These are phyloP conservation scores for Boletus huronensis DNA, from an alignment of 768 basidiomycete species.

Conservation along the genomic window DNA sequence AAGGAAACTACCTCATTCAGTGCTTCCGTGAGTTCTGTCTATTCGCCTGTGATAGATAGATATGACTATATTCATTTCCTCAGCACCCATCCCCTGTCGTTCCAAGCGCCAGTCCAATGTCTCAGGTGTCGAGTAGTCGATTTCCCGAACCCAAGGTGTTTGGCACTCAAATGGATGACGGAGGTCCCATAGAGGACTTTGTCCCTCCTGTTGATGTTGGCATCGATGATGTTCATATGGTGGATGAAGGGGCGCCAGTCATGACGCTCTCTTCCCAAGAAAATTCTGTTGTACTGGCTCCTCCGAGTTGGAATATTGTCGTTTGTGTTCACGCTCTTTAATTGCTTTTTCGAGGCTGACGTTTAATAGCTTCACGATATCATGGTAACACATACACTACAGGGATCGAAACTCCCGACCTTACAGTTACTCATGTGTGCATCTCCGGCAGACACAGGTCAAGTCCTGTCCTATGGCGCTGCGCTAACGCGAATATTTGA, in stretches of 20 bases:
- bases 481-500: conserved; percentile 39
- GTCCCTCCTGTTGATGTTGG: conserved; percentile 17
- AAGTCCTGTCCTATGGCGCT: conserved; percentile 37
- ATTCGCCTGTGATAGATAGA: background rate
- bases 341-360: conserved; percentile 2
- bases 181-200: conserved; percentile 10
- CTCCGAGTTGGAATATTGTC: conserved; percentile 53
- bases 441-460: conserved; percentile 23
- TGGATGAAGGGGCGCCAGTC: conserved; percentile 22
- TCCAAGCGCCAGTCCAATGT: conserved; percentile 26
- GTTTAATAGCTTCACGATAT: conserved; percentile 51
- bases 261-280: conserved; percentile 24
- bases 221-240: conserved; percentile 36
- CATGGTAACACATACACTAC: conserved; percentile 53
- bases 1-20: conserved; percentile 9
- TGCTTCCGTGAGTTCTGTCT: conserved; percentile 6
- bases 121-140: conserved; percentile 3
- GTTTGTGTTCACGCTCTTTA: conserved; percentile 35
- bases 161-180: conserved; percentile 12
- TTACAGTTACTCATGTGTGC: conserved; percentile 51
- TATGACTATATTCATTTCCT: background rate
- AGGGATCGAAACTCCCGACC: conserved; percentile 39
- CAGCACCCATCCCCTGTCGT: conserved; percentile 15
- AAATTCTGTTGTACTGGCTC: conserved; percentile 33
- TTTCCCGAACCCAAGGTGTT: conserved; percentile 22